Evolutionary conservation across 164 flowering plant genomes (phyloP).

Genomic region (Piper betle): DNA sequence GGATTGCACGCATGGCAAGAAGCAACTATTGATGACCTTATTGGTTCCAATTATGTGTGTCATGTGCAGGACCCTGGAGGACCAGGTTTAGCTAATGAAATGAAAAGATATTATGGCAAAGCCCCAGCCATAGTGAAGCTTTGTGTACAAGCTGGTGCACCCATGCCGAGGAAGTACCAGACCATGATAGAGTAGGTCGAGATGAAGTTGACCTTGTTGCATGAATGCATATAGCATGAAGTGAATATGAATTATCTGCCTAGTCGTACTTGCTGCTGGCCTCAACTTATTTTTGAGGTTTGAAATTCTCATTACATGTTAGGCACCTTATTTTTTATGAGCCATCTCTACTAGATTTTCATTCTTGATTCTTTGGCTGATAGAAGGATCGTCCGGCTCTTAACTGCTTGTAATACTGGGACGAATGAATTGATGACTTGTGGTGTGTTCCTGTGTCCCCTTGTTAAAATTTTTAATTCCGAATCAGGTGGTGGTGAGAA

Average conservation of each 20-base stretch:
- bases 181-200: conserved; percentile 62
- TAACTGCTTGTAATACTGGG: too few species aligned
- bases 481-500: too few species aligned
- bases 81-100: conserved; percentile 37
- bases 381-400: too few species aligned
- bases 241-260: neutral
- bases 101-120: conserved; percentile 75
- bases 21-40: conserved; percentile 62
- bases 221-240: conserved; percentile 11
- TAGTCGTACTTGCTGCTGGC: neutral
- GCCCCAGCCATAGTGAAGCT: conserved; percentile 74
- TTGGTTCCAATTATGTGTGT: conserved; percentile 73
- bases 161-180: conserved; percentile 43
- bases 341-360: too few species aligned
- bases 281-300: neutral
- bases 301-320: neutral
- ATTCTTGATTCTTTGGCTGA: too few species aligned
- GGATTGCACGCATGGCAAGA: conserved; percentile 73
- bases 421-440: too few species aligned
- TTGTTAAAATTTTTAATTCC: too few species aligned
- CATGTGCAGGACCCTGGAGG: conserved; percentile 36
- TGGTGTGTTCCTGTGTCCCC: too few species aligned
- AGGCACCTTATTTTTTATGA: neutral
- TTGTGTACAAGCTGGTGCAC: conserved; percentile 73
- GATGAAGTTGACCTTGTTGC: conserved; percentile 80